Evolutionary conservation across 208 protist genomes (phyloP), one percentile per base, ranked within the genome.

Genomic region (Crithidia mellificae): DNA sequence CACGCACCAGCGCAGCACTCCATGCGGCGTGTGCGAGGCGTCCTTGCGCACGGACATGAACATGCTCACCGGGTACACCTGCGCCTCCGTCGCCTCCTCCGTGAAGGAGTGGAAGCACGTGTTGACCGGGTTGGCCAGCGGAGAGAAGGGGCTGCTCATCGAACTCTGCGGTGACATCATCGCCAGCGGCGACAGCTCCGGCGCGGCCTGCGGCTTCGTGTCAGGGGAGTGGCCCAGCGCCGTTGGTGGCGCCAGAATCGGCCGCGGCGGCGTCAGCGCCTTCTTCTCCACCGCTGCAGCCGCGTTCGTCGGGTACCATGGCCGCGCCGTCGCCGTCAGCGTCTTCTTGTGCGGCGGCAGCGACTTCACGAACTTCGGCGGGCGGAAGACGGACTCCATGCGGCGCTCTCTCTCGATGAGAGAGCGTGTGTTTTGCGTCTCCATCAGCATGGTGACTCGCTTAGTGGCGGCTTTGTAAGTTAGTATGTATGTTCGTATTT

Each of bases 1-100:
- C 63, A 93, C 75, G 34, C 76, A 86, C 90, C 90, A 95, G 39
- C 69, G 61, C 30, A 95, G 74, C 29, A 95, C 85, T 9, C 90
- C 87, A 59, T 91, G 84, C 19, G 90, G 90, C 34, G 90, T 95
- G 78, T 95, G 90, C 25, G 90, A 85, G n/a, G 87, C 87, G 63
- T 93, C 87, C 22, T 78, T 72, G 38, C 90, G 87, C 8, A 83
- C 78, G 6, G 84, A 92, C 65, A 90, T 62, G 59, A 92, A 93
- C 90, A 93, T 93, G 39, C 88, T 83, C 24, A 88, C 38, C 20
- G 90, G 80, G 58, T 95, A 95, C 24, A 87, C 75, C 1, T 78
- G 64, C 32, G 25, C 63, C 20, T 57, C 65, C 29, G 72, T 81
- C 14, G 90, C 90, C 19, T 67, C 63, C n/a, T 86, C 70, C 29